Percentiles rank a stretch among this genome's conserved stretches.
Evolutionary conservation across 2,329 filamentous ascomycete genomes (phyloP).

Genomic region (Albophoma yamanashiensis): DNA sequence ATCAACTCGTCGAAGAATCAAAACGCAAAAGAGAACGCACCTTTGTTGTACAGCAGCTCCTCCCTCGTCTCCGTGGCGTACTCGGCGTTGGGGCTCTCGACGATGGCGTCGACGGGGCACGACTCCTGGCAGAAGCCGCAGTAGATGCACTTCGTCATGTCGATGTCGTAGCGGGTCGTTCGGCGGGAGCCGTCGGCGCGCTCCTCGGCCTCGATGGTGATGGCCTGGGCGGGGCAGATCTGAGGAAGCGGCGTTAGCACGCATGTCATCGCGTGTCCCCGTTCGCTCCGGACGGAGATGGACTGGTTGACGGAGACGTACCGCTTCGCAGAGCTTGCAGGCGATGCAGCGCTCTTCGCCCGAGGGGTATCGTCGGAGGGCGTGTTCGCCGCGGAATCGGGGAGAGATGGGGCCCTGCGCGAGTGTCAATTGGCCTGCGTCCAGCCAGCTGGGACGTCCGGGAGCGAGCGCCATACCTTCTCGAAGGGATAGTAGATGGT

Average conservation of each 20-base stretch:
- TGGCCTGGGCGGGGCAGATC: slow-evolving; percentile 95
- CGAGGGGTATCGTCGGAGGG: slow-evolving; percentile 88
- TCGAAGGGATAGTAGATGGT: slow-evolving; percentile 99
- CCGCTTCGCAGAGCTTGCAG: slow-evolving; percentile 97
- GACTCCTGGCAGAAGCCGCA: slow-evolving; percentile 99
- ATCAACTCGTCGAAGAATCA: neutral
- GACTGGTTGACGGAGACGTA: slow-evolving; percentile 18
- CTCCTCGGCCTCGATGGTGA: slow-evolving; percentile 98
- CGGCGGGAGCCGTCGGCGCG: slow-evolving; percentile 89
- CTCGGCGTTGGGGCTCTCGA: slow-evolving; percentile 53
- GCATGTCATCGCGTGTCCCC: neutral
- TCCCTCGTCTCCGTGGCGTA: slow-evolving; percentile 64
- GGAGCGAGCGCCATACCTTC: slow-evolving; percentile 45
- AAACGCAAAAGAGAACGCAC: slow-evolving; percentile 18
- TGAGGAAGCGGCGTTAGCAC: slow-evolving; percentile 12
- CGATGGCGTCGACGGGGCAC: slow-evolving; percentile 90
- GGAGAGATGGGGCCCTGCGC: slow-evolving; percentile 84
- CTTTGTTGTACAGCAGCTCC: slow-evolving; percentile 95
- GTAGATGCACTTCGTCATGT: slow-evolving; percentile 99
- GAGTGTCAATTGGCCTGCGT: slow-evolving; percentile 9
- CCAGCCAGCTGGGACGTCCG: slow-evolving; percentile 1
- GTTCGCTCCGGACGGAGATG: neutral
- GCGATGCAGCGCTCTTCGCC: slow-evolving; percentile 99
- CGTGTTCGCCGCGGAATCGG: slow-evolving; percentile 96
- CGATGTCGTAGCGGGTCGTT: slow-evolving; percentile 96